Evolutionary conservation across 495 filamentous ascomycete species (phyloP), one percentile per base, ranked within the genome.

Genomic region (Hyaloscypha variabilis): DNA sequence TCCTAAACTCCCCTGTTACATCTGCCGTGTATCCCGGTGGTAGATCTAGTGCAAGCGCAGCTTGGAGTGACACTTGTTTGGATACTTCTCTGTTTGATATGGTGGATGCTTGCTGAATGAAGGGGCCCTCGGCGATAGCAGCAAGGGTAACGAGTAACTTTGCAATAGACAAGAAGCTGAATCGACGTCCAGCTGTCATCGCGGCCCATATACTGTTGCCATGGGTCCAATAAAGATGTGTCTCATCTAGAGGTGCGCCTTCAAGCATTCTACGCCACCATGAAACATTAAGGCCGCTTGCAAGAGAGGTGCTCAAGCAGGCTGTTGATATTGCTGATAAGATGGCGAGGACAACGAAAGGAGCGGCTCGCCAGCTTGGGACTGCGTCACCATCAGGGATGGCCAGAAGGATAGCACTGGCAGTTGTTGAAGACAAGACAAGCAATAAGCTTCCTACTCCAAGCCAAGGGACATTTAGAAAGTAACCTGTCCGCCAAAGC

Each of bases 31-130:
- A 54, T 25, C 51, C 51, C 51, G 51, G 19, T 3, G 51, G 51
- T 13, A 54, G 23, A 24, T 54, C 26, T 11, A 54, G 13, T 25
- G 51, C 51, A 25, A 54, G 23, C 51, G 26, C 51, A 54, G 26
- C 51, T 54, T 54, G 51, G 8, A 54, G 51, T 29, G 51, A 8
- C 23, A 54, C 8, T 54, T 10, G 51, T 54, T 54, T 54, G 23
- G 51, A 29, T 2, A 54, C 17, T 54, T 54, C 21, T 54, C 51
- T 54, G 23, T 10, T 54, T 25, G 23, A 29, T 10, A 54, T 29
- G 51, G 51, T 54, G 51, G 51, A 54, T 54, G 51, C 51, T 54
- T 29, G 23, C 26, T 54, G 51, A 54, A 54, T 25, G 26, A 54
- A 29, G 19, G 51, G 51, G 21, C 51, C 21, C 26, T 54, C 51